These are phyloP conservation scores for Pyrrhoderma noxium DNA, from an alignment of 1,284 basidiomycete species.

Conservation along the genomic window DNA sequence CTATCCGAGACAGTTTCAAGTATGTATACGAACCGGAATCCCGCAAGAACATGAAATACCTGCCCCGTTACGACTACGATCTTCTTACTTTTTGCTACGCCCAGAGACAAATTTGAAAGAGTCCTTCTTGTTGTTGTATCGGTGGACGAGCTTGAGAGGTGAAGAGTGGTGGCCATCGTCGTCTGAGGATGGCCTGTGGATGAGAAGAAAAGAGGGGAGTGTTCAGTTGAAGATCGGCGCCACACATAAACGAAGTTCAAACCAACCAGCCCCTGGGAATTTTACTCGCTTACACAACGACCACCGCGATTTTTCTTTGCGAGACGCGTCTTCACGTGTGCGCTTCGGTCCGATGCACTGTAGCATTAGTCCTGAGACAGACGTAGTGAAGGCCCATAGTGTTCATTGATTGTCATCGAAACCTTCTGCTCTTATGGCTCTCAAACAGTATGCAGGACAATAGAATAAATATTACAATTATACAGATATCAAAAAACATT, in stretches of 20 bases:
- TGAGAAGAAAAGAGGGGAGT: conserved; percentile 8
- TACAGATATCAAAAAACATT: no score
- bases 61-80: conserved; percentile 87
- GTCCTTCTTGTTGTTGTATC: conserved; percentile 49
- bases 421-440: no score
- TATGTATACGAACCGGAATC: conserved; percentile 64
- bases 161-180: conserved; percentile 50
- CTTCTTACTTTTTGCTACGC: conserved; percentile 76
- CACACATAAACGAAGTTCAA: background rate
- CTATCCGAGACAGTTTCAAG: background rate
- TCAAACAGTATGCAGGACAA: no score
- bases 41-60: conserved; percentile 91
- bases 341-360: no score
- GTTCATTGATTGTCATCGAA: no score
- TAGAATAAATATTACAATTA: no score
- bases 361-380: no score
- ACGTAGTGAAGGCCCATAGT: no score
- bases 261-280: background rate
- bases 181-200: conserved; percentile 8
- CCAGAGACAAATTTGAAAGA: conserved; percentile 61
- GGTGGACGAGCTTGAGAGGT: conserved; percentile 37
- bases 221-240: conserved; percentile 14
- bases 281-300: no score
- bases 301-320: no score
- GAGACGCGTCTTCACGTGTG: no score